Evolutionary conservation across 495 filamentous ascomycete species (phyloP).

Genomic region (Cercophora samala): DNA sequence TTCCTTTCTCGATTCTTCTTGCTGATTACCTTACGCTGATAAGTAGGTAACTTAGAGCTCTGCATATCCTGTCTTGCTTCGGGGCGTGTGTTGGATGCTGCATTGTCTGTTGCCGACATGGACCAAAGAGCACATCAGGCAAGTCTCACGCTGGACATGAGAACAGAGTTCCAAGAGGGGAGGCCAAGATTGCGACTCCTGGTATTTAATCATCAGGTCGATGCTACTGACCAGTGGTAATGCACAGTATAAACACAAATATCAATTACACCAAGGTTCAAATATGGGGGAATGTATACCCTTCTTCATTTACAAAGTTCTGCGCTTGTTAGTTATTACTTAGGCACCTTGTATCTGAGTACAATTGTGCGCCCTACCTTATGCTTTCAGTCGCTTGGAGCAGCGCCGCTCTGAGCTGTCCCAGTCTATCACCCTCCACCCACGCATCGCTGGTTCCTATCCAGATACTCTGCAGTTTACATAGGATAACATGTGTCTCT

Average conservation of each 20-base stretch:
- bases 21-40: background rate
- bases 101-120: background rate
- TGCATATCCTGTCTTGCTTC: background rate
- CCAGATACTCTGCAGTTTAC: background rate
- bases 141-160: background rate
- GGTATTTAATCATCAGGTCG: background rate
- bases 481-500: background rate
- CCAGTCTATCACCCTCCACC: background rate
- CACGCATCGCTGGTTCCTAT: background rate
- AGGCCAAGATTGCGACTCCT: background rate
- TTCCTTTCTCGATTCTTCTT: background rate
- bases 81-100: background rate
- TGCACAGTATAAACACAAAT: too few relatives aligned
- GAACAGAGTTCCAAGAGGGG: background rate
- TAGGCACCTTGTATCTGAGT: background rate
- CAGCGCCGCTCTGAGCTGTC: background rate
- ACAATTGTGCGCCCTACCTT: background rate
- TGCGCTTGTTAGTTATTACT: too few relatives aligned
- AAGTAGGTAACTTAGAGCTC: background rate
- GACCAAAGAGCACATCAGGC: background rate
- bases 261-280: too few relatives aligned
- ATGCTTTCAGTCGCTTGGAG: background rate
- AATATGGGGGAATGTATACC: too few relatives aligned
- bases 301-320: too few relatives aligned
- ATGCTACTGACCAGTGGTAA: background rate